Evolutionary conservation across 805 yeast genomes (phyloP).

Genomic region (Soucietia sequanensis): DNA sequence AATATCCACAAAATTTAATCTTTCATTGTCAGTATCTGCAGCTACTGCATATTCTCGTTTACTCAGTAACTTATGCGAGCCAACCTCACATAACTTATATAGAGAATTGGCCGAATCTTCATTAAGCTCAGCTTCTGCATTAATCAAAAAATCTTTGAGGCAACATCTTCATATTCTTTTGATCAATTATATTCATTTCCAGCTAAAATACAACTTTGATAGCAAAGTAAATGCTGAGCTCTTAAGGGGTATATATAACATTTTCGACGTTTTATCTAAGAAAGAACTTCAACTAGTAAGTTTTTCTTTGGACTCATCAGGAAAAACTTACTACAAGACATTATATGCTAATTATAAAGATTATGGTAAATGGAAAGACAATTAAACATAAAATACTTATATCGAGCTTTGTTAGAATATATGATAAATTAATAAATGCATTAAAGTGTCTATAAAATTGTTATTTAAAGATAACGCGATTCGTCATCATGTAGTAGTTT

Average conservation of each 20-base stretch:
- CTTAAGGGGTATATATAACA: slow-evolving; percentile 53
- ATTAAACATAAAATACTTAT: too few relatives aligned
- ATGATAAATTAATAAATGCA: background rate
- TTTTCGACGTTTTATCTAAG: slow-evolving; percentile 68
- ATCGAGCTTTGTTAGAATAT: too few relatives aligned
- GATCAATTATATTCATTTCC: slow-evolving; percentile 54
- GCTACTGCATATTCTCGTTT: slow-evolving; percentile 57
- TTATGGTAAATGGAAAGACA: slow-evolving; percentile 80
- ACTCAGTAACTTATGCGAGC: slow-evolving; percentile 71
- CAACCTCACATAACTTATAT: slow-evolving; percentile 37
- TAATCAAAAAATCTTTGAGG: slow-evolving; percentile 60
- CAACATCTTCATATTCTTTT: slow-evolving; percentile 60
- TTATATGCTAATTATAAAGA: slow-evolving; percentile 72
- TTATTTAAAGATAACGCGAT: slow-evolving; percentile 17
- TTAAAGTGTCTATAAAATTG: slow-evolving; percentile 1
- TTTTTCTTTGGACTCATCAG: slow-evolving; percentile 64
- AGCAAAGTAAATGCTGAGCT: slow-evolving; percentile 48
- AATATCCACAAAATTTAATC: background rate
- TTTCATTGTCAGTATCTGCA: slow-evolving; percentile 19
- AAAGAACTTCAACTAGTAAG: slow-evolving; percentile 64
- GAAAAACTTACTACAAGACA: slow-evolving; percentile 64
- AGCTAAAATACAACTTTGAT: slow-evolving; percentile 50
- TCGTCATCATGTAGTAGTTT: slow-evolving; percentile 31
- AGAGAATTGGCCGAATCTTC: slow-evolving; percentile 28
- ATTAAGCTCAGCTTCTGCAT: slow-evolving; percentile 54